phyloP scores from a whole-genome alignment of 345 rosid genomes.

The Cardamine chenopodiifolia region DNA sequence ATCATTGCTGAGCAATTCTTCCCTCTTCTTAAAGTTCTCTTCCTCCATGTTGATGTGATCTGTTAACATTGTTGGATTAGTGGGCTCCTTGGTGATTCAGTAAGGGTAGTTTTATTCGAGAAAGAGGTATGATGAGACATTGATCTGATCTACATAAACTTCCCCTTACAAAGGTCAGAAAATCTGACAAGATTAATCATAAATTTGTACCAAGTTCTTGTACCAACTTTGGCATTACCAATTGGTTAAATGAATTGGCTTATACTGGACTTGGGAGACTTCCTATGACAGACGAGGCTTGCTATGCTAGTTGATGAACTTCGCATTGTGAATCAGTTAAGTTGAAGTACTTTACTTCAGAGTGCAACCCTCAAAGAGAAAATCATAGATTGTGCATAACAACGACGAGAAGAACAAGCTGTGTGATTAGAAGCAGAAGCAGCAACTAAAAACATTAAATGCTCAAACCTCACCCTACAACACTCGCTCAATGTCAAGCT shows the following conservation, averaged over 20 bases:
- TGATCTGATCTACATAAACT: conserved; percentile 45
- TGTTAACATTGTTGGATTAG: conserved; percentile 49
- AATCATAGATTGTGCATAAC: not conserved
- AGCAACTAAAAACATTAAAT: conserved; percentile 47
- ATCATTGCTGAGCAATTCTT: not conserved
- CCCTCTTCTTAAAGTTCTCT: not conserved
- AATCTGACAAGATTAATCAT: too few relatives aligned
- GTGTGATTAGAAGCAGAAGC: conserved; percentile 30
- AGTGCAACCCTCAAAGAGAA: not conserved
- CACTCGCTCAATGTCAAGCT: conserved; percentile 61
- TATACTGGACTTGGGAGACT: not conserved
- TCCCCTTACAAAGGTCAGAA: too few relatives aligned
- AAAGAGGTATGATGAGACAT: too few relatives aligned
- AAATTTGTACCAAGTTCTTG: too few relatives aligned
- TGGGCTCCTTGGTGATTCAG: conserved; percentile 53
- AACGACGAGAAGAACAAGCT: conserved; percentile 37
- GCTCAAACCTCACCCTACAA: conserved; percentile 41
- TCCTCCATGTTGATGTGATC: not conserved
- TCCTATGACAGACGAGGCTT: not conserved
- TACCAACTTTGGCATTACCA: not conserved
- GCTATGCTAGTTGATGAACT: not conserved
- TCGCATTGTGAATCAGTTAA: not conserved
- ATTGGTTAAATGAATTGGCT: not conserved
- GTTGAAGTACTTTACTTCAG: not conserved
- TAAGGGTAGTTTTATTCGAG: not conserved